phyloP scores from a whole-genome alignment of 2,329 filamentous ascomycete genomes.

The Colletotrichum gigasporum region DNA sequence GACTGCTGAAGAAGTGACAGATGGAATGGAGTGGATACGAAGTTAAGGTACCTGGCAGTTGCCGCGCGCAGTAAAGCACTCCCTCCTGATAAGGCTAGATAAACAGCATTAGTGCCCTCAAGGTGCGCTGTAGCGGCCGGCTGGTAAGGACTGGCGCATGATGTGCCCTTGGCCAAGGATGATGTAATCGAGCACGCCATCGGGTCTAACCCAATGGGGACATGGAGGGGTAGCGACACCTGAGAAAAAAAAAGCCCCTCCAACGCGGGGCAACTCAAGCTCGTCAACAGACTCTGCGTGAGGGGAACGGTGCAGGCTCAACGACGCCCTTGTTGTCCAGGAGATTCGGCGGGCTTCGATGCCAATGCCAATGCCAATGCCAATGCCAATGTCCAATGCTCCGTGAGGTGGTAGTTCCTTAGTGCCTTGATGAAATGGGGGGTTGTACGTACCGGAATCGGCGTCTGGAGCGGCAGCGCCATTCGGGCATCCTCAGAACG shows the following conservation, averaged over 20 bases:
- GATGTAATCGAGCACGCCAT: constrained; percentile 33
- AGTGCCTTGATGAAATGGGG: no score
- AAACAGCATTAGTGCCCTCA: no score
- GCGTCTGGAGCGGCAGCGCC: no score
- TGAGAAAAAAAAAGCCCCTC: constrained; percentile 24
- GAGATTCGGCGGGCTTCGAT: constrained; percentile 18
- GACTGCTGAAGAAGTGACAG: no score
- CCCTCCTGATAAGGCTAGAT: no score
- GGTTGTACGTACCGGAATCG: no score
- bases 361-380: not conserved
- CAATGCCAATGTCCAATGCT: no score
- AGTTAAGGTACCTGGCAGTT: not conserved
- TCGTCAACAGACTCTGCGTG: not conserved
- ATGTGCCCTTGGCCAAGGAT: constrained; percentile 30
- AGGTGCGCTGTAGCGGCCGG: not conserved
- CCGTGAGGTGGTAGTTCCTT: no score
- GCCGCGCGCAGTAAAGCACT: no score
- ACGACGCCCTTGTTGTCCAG: not conserved
- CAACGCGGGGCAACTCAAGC: constrained; percentile 21
- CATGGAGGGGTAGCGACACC: constrained; percentile 28
- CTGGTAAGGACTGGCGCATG: not conserved
- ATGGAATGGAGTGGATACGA: no score
- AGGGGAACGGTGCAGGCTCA: not conserved
- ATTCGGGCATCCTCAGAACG: no score
- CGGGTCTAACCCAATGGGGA: constrained; percentile 10